Evolutionary conservation across 192 early-diverging fungal genomes (phyloP).

Genomic region (Podila horticola): DNA sequence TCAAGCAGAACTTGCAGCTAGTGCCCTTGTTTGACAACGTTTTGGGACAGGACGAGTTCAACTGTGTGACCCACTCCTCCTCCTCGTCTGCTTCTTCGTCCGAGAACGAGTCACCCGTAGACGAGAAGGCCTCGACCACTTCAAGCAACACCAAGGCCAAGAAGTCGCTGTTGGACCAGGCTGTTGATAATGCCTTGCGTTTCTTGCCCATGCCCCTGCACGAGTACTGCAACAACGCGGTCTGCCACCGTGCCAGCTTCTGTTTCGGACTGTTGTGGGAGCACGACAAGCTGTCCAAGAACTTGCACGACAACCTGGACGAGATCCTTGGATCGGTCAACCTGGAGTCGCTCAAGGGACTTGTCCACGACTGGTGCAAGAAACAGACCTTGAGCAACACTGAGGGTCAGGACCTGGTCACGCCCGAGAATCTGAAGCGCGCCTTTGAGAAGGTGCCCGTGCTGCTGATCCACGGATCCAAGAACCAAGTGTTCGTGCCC

Average conservation of each 20-base stretch:
- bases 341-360: slow-evolving; percentile 35
- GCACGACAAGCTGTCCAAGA: slow-evolving; percentile 52
- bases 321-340: slow-evolving; percentile 49
- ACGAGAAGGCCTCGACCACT: not conserved
- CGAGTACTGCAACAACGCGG: slow-evolving; percentile 50
- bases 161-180: slow-evolving; percentile 27
- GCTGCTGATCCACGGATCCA: slow-evolving; percentile 49
- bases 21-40: slow-evolving; percentile 44
- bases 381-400: slow-evolving; percentile 28
- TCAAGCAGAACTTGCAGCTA: slow-evolving; percentile 42
- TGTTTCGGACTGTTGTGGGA: slow-evolving; percentile 47
- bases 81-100: not conserved
- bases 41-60: slow-evolving; percentile 31
- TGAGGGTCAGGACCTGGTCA: slow-evolving; percentile 33
- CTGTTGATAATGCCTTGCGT: slow-evolving; percentile 41
- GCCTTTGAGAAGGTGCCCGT: slow-evolving; percentile 47
- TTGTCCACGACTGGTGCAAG: slow-evolving; percentile 21
- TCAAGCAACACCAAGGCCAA: slow-evolving; percentile 10
- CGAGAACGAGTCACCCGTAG: not conserved
- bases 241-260: slow-evolving; percentile 51
- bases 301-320: slow-evolving; percentile 49
- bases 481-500: slow-evolving; percentile 49
- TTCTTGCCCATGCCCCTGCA: slow-evolving; percentile 46
- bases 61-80: slow-evolving; percentile 22
- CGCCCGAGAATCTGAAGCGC: slow-evolving; percentile 32